Conservation (phyloP, 768 basidiomycete species). For the Symmetrospora coprosmae region DNA sequence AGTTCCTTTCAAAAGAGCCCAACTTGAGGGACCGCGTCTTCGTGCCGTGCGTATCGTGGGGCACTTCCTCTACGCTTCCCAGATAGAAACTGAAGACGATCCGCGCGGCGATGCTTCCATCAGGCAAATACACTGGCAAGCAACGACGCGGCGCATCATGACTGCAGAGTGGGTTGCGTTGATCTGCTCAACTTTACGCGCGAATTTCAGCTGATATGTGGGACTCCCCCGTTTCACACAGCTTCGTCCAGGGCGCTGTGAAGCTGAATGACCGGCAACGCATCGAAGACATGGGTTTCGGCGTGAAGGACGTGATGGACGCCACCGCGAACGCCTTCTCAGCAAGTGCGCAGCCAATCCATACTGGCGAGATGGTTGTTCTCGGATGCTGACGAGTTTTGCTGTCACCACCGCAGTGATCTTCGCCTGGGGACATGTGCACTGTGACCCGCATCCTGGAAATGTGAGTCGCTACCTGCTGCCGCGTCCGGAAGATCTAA, state of each 20-base stretch:
- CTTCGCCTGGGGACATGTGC: conserved; percentile 43
- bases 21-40: conserved; percentile 55
- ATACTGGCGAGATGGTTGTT: not conserved
- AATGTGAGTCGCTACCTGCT: conserved; percentile 31
- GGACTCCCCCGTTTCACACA: not conserved
- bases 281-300: conserved; percentile 36
- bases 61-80: conserved; percentile 14
- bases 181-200: not conserved
- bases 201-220: not conserved
- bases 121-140: conserved; percentile 50
- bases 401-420: conserved; percentile 43
- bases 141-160: conserved; percentile 63
- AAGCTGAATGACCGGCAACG: conserved; percentile 38
- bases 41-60: conserved; percentile 56
- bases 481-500: not conserved
- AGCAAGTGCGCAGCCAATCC: conserved; percentile 40
- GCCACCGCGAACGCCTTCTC: conserved; percentile 76
- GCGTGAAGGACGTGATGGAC: conserved; percentile 50
- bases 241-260: conserved; percentile 26
- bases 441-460: conserved; percentile 49
- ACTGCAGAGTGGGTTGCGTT: conserved; percentile 50
- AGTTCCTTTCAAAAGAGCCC: conserved; percentile 56
- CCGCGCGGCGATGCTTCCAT: not conserved
- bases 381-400: not conserved
- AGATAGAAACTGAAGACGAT: not conserved